These are phyloP conservation scores for Neurospora intermedia DNA, from an alignment of 495 filamentous ascomycete genomes.

Conservation along the genomic window DNA sequence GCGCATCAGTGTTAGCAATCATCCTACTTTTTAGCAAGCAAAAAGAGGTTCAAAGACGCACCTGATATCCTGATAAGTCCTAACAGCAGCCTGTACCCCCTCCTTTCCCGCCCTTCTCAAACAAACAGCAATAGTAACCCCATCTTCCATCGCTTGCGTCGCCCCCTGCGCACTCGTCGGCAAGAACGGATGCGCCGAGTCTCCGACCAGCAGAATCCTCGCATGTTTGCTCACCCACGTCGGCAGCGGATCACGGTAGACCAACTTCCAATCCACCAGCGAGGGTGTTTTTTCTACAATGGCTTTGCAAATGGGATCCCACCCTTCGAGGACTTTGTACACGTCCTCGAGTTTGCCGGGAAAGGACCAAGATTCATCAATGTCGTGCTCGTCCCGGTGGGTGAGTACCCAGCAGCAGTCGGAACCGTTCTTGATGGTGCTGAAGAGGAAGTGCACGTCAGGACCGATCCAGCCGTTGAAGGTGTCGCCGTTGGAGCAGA, in stretches of 20 bases:
- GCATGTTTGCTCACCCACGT: constrained; percentile 50
- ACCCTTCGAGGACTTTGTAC: constrained; percentile 47
- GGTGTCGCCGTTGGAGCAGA: constrained; percentile 50
- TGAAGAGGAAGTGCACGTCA: constrained; percentile 50
- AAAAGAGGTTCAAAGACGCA: constrained; percentile 1
- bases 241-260: constrained; percentile 53
- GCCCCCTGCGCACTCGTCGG: constrained; percentile 54
- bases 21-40: no score
- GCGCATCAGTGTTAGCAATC: background rate
- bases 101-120: constrained; percentile 43
- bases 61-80: constrained; percentile 28
- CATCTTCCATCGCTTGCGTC: constrained; percentile 57
- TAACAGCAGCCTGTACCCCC: constrained; percentile 34
- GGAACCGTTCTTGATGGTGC: constrained; percentile 46
- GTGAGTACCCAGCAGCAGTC: constrained; percentile 59
- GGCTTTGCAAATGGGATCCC: constrained; percentile 47
- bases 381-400: constrained; percentile 47
- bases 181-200: constrained; percentile 55
- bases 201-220: constrained; percentile 47
- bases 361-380: constrained; percentile 51
- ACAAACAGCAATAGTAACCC: constrained; percentile 48
- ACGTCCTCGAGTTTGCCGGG: constrained; percentile 48
- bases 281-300: constrained; percentile 51
- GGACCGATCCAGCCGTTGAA: constrained; percentile 52
- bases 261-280: constrained; percentile 57